A percentile compares a stretch with the other conserved stretches of the same genome.
phyloP scores from a whole-genome alignment of 2,329 filamentous ascomycete species.

The Aspergillus udagawae region DNA sequence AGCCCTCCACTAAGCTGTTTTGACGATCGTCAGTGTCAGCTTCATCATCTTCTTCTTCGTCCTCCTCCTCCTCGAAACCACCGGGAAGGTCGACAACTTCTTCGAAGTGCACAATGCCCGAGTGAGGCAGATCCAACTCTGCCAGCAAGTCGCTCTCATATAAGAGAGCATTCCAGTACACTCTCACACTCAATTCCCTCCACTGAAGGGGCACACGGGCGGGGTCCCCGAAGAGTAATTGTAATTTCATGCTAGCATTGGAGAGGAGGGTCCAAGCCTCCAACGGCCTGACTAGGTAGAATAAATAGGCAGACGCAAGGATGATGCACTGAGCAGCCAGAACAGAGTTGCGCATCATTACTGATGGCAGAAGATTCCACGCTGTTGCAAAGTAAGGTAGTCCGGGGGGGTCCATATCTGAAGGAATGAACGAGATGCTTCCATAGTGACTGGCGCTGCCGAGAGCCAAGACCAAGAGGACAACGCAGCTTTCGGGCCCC shows the following conservation, averaged over 20 bases:
- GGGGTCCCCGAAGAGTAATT: constrained; percentile 71
- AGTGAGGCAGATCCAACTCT: constrained; percentile 76
- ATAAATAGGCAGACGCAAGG: constrained; percentile 74
- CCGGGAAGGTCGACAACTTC: constrained; percentile 74
- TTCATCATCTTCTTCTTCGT: constrained; percentile 42
- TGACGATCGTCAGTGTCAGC: constrained; percentile 5
- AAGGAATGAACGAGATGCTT: constrained; percentile 69
- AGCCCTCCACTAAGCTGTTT: constrained; percentile 42
- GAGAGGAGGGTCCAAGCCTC: constrained; percentile 80
- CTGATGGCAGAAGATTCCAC: constrained; percentile 70
- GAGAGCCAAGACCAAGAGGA: constrained; percentile 71
- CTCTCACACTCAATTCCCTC: constrained; percentile 68
- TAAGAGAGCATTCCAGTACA: constrained; percentile 80
- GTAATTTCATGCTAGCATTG: constrained; percentile 75
- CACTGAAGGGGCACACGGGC: constrained; percentile 66
- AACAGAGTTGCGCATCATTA: constrained; percentile 77
- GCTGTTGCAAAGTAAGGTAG: constrained; percentile 76
- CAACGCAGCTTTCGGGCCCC: constrained; percentile 77
- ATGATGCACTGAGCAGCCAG: constrained; percentile 76
- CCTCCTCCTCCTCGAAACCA: constrained; percentile 65
- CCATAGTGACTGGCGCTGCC: constrained; percentile 72
- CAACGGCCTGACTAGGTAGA: constrained; percentile 75
- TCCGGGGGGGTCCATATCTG: constrained; percentile 68
- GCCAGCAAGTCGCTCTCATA: constrained; percentile 78
- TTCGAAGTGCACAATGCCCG: constrained; percentile 76